Evolutionary conservation across 2,329 filamentous ascomycete genomes (phyloP).

Genomic region (Teratosphaeria destructans): DNA sequence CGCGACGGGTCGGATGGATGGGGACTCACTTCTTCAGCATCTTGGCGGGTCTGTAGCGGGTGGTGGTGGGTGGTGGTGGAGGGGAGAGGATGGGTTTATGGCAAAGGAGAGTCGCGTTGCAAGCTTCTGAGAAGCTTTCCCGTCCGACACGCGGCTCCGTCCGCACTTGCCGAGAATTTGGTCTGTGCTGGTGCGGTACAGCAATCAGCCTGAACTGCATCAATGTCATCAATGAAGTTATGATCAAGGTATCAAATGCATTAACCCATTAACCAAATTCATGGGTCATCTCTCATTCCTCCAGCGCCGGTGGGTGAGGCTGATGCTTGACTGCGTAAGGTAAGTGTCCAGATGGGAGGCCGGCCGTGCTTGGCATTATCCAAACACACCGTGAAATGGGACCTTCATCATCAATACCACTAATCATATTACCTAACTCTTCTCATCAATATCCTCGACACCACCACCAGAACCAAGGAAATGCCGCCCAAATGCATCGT

Average conservation of each 20-base stretch:
- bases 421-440: neutral
- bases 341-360: too few species aligned
- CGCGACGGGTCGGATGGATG: conserved; percentile 11
- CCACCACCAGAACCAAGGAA: neutral
- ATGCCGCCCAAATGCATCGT: too few species aligned
- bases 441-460: neutral
- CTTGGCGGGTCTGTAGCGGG: conserved; percentile 52
- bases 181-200: neutral
- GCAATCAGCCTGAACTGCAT: neutral
- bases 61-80: conserved; percentile 9
- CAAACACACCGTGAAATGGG: neutral
- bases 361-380: too few species aligned
- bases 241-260: too few species aligned
- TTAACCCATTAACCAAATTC: too few species aligned
- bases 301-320: too few species aligned
- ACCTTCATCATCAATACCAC: neutral
- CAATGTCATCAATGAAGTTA: neutral
- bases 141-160: neutral
- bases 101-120: neutral
- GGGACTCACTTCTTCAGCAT: conserved; percentile 72
- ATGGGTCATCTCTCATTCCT: too few species aligned
- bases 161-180: neutral
- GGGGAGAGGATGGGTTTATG: neutral
- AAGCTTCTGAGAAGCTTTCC: neutral
- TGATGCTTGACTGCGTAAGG: too few species aligned